phyloP scores from a whole-genome alignment of 768 basidiomycete genomes.

The Crucibulum laeve region DNA sequence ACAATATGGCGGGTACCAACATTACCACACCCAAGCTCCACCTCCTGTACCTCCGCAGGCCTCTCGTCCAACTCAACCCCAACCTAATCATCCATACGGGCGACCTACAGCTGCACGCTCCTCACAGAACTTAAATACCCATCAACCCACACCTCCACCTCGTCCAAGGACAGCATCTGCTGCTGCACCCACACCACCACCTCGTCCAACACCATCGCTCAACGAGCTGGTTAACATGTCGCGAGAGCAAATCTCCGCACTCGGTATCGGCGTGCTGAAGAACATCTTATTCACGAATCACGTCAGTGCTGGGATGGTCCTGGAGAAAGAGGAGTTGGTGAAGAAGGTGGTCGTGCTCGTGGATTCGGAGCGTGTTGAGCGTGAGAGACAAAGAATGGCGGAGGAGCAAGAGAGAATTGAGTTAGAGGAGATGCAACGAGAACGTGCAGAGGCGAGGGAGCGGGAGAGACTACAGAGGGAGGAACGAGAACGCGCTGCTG shows the following conservation, averaged over 20 bases:
- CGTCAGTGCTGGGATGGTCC: constrained; percentile 67
- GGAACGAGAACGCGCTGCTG: neutral
- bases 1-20: neutral
- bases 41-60: constrained; percentile 16
- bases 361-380: constrained; percentile 56
- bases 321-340: constrained; percentile 90
- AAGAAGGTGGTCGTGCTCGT: constrained; percentile 60
- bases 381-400: constrained; percentile 42
- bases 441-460: constrained; percentile 32
- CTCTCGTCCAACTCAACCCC: constrained; percentile 9
- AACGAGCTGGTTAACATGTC: constrained; percentile 65
- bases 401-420: constrained; percentile 42
- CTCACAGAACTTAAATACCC: constrained; percentile 13
- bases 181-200: constrained; percentile 9
- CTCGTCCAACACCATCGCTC: constrained; percentile 58
- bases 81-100: constrained; percentile 14
- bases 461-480: constrained; percentile 20
- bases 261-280: constrained; percentile 76
- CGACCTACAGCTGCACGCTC: constrained; percentile 16
- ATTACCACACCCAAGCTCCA: constrained; percentile 1
- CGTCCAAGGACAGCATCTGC: constrained; percentile 41
- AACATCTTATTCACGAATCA: constrained; percentile 77
- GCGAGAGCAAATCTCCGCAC: constrained; percentile 44
- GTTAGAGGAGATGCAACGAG: constrained; percentile 31
- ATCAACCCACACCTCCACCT: constrained; percentile 22